Evolutionary conservation across 2,329 filamentous ascomycete genomes (phyloP), one percentile per base, ranked within the genome.

Genomic region (Penicillium paneum): DNA sequence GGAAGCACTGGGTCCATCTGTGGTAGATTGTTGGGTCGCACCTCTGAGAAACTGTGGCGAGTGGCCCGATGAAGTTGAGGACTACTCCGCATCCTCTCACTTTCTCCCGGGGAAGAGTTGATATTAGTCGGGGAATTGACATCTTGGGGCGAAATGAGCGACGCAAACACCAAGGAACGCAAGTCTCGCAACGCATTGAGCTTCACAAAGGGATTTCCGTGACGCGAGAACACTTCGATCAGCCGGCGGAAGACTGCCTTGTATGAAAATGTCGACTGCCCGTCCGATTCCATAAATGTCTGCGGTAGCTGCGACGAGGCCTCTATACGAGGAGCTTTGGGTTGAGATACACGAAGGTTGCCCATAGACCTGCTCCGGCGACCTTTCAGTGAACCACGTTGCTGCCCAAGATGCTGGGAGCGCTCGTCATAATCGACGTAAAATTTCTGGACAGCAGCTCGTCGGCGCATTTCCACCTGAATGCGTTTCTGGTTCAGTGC

Each of bases 141-240:
- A 58, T 76, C 74, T 64, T 80, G 78, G 4, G 79, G 79, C 12
- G 82, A 81, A 24, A 82, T 84, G 12, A 93, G 74, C 0, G 88
- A 93, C 1, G 89, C 89, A 26, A 89, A 78, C 53, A 96, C 90
- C 42, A 99, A 81, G 39, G 88, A 84, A 66, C 95, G 87, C 5
- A 99, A 80, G 69, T 97, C 91, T 57, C 88, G 86, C 5, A 97
- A 78, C 0, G 90, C 88, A 60, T 88, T 87, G 12, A 99, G 81
- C 73, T 99, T 99, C 21, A 84, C 82, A 62, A 89, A 89, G 0
- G 94, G 94, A 67, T 94, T 96, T 0, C 90, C 89, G 61, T 95
- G 90, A 4, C 92, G 89, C 39, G 90, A 91, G 63, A 99, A 96
- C 76, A 91, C 91, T 59, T 85, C 86, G 31, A 97, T 79, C 1